Base-by-base conservation (phyloP, 352 stramenopile species). In the Plasmopara halstedii region DNA sequence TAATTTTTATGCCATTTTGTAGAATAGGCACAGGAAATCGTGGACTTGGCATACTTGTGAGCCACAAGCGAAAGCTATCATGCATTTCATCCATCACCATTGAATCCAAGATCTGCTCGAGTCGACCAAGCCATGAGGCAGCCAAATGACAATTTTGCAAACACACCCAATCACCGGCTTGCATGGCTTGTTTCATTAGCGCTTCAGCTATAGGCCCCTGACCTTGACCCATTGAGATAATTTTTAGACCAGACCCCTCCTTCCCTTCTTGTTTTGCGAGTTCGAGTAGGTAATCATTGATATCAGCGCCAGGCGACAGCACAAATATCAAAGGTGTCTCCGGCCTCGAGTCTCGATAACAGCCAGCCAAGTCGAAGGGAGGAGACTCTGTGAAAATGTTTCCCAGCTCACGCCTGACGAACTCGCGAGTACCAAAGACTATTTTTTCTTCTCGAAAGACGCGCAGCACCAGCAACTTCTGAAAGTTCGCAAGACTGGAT, bases 1-100 rank as follows among this genome's bases (percentile, higher is more conserved):
- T 97, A 46, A 98, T 94, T 58, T 98, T 98, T 59, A 98, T 97
- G 20, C 92, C 89, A 44, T 95, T 97, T 58, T 98, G 92, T 10
- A 98, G 67, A 25, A 98, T 92, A 7, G 89, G 76, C 20, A 97
- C 92, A 1, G 92, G 91, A 48, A 97, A 97, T 0, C 79, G 70
- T 9, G 82, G 48, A 36, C 80, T 88, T 17, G 87, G 91, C 81
- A 96, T 96, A 62, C 85, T 97, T 11, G 92, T 97, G 27, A 97
- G 68, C 90, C 90, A 97, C 15, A 98, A 50, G 0, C 92, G 79
- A 56, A 96, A 97, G 47, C 97, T 84, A 0, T 67, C 64, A 45
- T 97, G 83, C 45, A 90, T 79, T 10, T 83, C 56, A 11, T 87
- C 64, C 10, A 72, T 79, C 20, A 57, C 58, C 2, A 63, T 73